Evolutionary conservation across 768 basidiomycete genomes (phyloP).

Genomic region (Mycena latifolia): DNA sequence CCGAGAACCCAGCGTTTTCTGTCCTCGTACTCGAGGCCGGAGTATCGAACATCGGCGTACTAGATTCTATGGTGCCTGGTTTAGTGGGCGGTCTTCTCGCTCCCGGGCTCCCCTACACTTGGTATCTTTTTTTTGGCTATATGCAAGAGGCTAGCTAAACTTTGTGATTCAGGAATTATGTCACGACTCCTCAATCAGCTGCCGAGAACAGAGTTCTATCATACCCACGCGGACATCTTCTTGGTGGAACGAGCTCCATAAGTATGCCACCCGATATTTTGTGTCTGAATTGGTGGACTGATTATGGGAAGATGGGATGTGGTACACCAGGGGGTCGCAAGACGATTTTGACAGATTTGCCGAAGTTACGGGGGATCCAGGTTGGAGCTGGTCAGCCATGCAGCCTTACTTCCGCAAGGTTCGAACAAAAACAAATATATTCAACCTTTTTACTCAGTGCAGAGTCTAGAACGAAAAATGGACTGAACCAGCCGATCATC

Average conservation of each 20-base stretch:
- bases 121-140: neutral
- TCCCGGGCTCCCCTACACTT: conserved; percentile 10
- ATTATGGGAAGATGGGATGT: conserved; percentile 39
- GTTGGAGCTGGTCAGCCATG: conserved; percentile 52
- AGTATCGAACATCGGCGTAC: conserved; percentile 20
- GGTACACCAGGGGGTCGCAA: conserved; percentile 47
- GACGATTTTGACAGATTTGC: conserved; percentile 50
- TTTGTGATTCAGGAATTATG: conserved; percentile 15
- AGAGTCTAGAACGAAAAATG: conserved; percentile 51
- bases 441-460: neutral
- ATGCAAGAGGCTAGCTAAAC: neutral
- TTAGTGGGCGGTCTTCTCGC: conserved; percentile 7
- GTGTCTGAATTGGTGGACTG: neutral
- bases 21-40: conserved; percentile 38
- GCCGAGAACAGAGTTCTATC: conserved; percentile 39
- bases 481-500: conserved; percentile 50
- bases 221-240: conserved; percentile 42
- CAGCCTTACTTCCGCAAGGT: conserved; percentile 48
- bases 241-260: conserved; percentile 47
- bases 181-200: conserved; percentile 43
- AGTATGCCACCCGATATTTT: conserved; percentile 35
- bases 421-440: neutral
- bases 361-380: conserved; percentile 45
- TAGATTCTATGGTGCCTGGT: conserved; percentile 29
- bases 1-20: conserved; percentile 31